Evolutionary conservation across 169 alveolate species (phyloP).

Genomic region (Plasmodium cynomolgi): DNA sequence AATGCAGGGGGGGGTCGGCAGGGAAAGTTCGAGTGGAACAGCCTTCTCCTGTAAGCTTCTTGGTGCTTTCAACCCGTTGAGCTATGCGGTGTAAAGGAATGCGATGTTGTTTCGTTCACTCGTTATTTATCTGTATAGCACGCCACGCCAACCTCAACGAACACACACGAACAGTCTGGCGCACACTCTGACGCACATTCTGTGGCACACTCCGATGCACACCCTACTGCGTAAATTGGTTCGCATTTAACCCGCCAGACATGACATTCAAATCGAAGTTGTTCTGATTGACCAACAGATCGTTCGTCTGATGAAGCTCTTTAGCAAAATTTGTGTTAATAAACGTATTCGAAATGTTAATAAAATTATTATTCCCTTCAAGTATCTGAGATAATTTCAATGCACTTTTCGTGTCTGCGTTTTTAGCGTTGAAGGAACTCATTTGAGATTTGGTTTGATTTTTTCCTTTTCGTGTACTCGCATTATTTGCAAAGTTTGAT

Average conservation of each 20-base stretch:
- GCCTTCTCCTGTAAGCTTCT: neutral
- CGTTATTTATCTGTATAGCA: neutral
- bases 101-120: neutral
- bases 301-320: slow-evolving; percentile 20
- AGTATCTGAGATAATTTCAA: slow-evolving; percentile 28
- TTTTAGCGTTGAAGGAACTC: neutral
- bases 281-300: slow-evolving; percentile 15
- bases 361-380: slow-evolving; percentile 50
- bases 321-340: slow-evolving; percentile 32
- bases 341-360: slow-evolving; percentile 60
- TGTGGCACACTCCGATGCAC: neutral
- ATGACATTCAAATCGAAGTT: slow-evolving; percentile 18
- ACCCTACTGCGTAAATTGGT: neutral
- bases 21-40: neutral
- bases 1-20: neutral
- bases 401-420: slow-evolving; percentile 5
- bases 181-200: neutral
- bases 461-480: slow-evolving; percentile 12
- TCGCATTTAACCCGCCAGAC: slow-evolving; percentile 2
- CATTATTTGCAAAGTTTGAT: neutral
- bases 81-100: neutral
- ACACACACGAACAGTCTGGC: no score
- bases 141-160: no score
- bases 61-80: neutral
- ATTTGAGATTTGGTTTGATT: slow-evolving; percentile 4